Conservation (phyloP, 1,284 basidiomycete species). For the Tremellales sp. region DNA sequence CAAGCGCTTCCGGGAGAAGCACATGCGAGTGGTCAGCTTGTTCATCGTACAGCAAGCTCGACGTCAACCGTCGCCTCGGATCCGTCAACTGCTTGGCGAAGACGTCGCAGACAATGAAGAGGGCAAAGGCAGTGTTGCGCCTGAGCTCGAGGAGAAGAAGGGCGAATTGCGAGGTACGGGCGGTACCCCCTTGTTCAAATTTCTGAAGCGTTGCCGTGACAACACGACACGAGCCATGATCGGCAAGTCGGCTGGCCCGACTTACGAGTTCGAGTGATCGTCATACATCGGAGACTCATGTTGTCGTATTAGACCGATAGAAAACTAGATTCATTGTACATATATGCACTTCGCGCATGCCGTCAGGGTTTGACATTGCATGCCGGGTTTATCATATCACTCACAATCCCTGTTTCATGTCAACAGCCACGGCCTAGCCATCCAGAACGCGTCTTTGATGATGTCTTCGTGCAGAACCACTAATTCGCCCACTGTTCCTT, state of each 20-base stretch:
- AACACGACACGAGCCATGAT: constrained; percentile 65
- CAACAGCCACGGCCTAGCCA: constrained; percentile 48
- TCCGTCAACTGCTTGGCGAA: constrained; percentile 27
- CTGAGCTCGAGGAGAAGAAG: constrained; percentile 10
- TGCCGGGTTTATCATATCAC: too few species aligned
- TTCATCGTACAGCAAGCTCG: constrained; percentile 73
- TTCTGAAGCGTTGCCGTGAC: constrained; percentile 73
- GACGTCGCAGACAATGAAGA: constrained; percentile 6
- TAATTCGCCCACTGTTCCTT: constrained; percentile 51
- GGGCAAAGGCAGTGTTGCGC: constrained; percentile 1
- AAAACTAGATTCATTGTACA: background rate
- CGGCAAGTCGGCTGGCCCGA: constrained; percentile 20
- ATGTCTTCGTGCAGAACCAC: constrained; percentile 72
- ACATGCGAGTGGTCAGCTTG: constrained; percentile 77
- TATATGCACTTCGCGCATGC: background rate
- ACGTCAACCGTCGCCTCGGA: constrained; percentile 32
- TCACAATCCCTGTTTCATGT: constrained; percentile 8
- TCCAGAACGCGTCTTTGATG: constrained; percentile 77
- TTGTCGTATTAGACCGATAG: too few species aligned
- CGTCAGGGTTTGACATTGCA: background rate
- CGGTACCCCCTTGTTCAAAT: constrained; percentile 74
- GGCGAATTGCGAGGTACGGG: constrained; percentile 71
- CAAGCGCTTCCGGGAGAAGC: constrained; percentile 77
- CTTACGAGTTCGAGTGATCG: constrained; percentile 22
- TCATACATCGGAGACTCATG: background rate